Base-by-base conservation (phyloP, 768 basidiomycete genomes). In the Kwoniella sp. region DNA sequence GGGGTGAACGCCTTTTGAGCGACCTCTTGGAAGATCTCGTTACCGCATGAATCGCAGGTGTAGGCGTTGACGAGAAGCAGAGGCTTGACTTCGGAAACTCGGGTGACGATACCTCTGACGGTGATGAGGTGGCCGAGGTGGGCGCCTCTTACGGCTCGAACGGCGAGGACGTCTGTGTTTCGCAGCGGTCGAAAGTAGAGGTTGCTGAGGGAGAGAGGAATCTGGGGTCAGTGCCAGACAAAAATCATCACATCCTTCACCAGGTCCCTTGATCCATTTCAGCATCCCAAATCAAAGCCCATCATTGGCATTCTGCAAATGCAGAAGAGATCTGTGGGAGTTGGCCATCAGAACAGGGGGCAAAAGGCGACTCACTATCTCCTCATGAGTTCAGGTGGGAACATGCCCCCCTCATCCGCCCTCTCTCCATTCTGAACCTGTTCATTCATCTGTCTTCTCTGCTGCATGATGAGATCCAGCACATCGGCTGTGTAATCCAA, bases 41-140 rank as follows among this genome's bases (percentile, higher is more conserved):
- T 91, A 49, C 96, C 96, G 78, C 96, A 99, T 64, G 92, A 88
- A 77, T 98, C 96, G 82, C 96, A 98, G 0, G 92, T 94, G 80
- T 98, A 99, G 29, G 95, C 96, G 80, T 95, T 96, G 74, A 98
- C 93, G 77, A 91, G 89, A 15, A 99, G 86, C 19, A 98, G 87
- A 10, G 96, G 96, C 77, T 98, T 98, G 77, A 99, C 96, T 83
- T 98, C 96, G 2, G 94, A 97, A 2, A 99, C 93, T 66, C 96
- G 92, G 29, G 93, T 99, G 57, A 98, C 92, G 70, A 99, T 98
- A 59, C 96, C 96, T 46, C 94, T 90, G 68, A 95, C 91, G 33
- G 92, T 98, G 79, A 99, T 95, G 63, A 98, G 83, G 67, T 86
- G 88, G 51, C 96, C 96, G n/a, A 98, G 85, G 66, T 92, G 88